These are phyloP conservation scores for Aureobasidium sp. DNA, from an alignment of 2,329 filamentous ascomycete species.

Conservation along the genomic window DNA sequence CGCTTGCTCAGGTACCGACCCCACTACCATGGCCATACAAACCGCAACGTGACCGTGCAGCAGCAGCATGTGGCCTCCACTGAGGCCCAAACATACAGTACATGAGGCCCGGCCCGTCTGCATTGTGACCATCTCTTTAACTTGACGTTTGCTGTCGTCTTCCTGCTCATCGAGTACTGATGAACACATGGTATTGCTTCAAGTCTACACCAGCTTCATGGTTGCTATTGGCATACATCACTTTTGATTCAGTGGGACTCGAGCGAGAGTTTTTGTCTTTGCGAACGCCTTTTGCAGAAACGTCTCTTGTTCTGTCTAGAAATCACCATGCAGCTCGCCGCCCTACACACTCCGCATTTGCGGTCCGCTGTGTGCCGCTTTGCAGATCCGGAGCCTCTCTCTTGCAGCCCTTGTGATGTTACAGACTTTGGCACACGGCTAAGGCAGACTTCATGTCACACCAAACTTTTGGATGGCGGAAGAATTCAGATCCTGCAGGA, in stretches of 20 bases:
- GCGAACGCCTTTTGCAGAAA: no score
- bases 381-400: conserved; percentile 4
- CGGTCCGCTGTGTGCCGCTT: conserved; percentile 4
- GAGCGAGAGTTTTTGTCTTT: background rate
- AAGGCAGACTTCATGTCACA: background rate
- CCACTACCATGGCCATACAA: background rate
- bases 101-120: background rate
- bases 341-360: background rate
- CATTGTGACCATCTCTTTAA: background rate
- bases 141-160: background rate
- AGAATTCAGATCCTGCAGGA: background rate
- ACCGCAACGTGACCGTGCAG: background rate
- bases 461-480: background rate
- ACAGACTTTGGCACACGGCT: no score
- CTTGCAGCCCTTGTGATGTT: background rate
- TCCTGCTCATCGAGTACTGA: background rate
- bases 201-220: background rate
- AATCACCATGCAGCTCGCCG: background rate
- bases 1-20: background rate
- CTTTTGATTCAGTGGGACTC: no score
- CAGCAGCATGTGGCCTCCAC: background rate
- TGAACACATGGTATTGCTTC: no score
- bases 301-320: background rate
- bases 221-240: background rate
- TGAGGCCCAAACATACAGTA: background rate